Base-by-base conservation (phyloP, 495 filamentous ascomycete genomes). In the Daldinia decipiens region DNA sequence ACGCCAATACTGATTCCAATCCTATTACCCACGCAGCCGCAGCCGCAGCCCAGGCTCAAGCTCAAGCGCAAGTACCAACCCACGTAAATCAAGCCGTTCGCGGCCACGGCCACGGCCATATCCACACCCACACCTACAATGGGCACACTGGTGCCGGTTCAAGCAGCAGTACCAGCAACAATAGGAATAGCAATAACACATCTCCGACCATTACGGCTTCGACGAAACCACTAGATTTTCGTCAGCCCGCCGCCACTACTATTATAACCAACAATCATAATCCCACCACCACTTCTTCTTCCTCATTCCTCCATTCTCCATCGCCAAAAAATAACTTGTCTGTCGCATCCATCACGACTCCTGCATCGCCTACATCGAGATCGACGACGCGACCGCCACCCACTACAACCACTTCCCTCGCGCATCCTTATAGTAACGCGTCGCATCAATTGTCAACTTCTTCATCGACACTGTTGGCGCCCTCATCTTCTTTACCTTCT, bases 261-360 rank as follows among this genome's bases (percentile, higher is more conserved):
- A n/a, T 40, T 13, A 59, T 13, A 38, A 55, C 53, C 45, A 70
- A 54, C 45, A 65, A n/a, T 32, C 50, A 59, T 38, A 58, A 38
- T 52, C 43, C 53, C 76, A 67, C 55, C 76, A 59, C 74, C 71
- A 74, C 65, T 69, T 59, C 75, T 73, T 59, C 63, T 72, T 76
- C 58, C 75, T 79, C 74, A 76, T 72, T 75, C 58, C 82, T 71
- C 65, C 79, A 72, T 80, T 81, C 62, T 76, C 78, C 58, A 81
- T 67, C 57, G 62, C 58, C 70, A 57, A 73, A 73, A 58, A 45
- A 57, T 50, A 51, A 58, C 39, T 72, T 69, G 51, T 69, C 66
- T 36, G 56, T 73, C 40, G 52, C 71, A 52, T 70, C 71, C 67
- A 62, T 70, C 71, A 70, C 67, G 59, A 66, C 66, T 21, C 67